Evolutionary conservation across 305 asterid species (phyloP), one percentile per base, ranked within the genome.

Genomic region (Salvia sclarea): DNA sequence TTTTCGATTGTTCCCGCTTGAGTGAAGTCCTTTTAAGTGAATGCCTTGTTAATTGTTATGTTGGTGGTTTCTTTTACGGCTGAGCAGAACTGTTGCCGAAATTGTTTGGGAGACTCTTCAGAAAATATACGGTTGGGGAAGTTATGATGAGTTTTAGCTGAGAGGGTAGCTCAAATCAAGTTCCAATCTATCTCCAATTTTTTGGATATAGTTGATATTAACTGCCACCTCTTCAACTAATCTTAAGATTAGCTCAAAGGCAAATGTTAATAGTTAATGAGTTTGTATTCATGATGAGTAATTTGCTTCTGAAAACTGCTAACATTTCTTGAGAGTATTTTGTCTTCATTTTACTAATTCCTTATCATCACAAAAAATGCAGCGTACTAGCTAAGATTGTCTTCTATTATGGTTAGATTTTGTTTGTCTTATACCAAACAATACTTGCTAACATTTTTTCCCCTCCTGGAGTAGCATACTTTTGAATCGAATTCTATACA

Each of bases 61-160:
- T 52, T 20, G 61, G 16, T 20, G 22, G 61, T 49, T 10, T 20
- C n/a, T n/a, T 44, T 41, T 20, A 35, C 55, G 35, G 44, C 44
- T 63, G 40, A 57, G 49, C 21, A 28, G 11, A 28, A 13, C 13
- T 31, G 63, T 16, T 2, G 20, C 8, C 57, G 11, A 28, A 10
- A 38, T 14, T 20, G 64, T 70, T 30, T 30, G 66, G 6, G 18
- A 35, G 54, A 30, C 38, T 35, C 21, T 53, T 25, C 33, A 6
- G 6, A 49, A 20, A 20, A 14, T 21, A 1, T 40, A 9, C 44
- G 38, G 11, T 1, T 43, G 50, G 41, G 43, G 56, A 5, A 47
- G 45, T 56, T 58, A 8, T 47, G 40, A 6, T 28, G 69, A 60
- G 37, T 52, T 40, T 61, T 71, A 38, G 70, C 40, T 52, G 14